Evolutionary conservation across 441 rosid genomes (phyloP), one percentile per base, ranked within the genome.

Genomic region (Gossypium aridum): DNA sequence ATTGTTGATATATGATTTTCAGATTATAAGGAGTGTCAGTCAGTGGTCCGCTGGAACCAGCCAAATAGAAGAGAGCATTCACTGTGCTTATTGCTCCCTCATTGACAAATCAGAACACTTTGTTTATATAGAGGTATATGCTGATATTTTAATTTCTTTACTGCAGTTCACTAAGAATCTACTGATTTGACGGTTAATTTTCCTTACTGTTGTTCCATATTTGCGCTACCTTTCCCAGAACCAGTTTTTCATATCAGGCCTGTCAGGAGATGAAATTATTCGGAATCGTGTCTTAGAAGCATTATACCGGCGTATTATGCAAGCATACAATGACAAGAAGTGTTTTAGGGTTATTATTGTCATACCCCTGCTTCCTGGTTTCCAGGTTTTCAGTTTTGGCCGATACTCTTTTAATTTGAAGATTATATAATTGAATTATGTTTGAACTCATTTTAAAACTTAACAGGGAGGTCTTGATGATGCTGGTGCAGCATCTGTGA

Each of bases 41-140:
- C 98, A 92, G 80, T 94, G 99, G 99, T 96, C 98, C 76, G 96
- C 98, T 64, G 99, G 99, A 85, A 94, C 98, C 72, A 89, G 98
- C 84, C 99, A 92, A 87, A 79, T 84, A 59, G 98, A 96, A 84
- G 98, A 94, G 77, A 94, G 98, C 85, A 88, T 96, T 81, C 99
- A 94, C 79, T 73, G 85, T 80, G 92, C 98, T 77, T 93, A 90
- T 77, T 83, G 89, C 75, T 89, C 97, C 81, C 94, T 94, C 60
- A 91, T 96, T 59, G 98, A 96, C 82, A 92, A 88, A 80, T 95
- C 98, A 34, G 96, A 96, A 74, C 97, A 96, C 78, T 92, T 94
- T 54, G 75, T 96, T 77, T 96, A 94, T 78, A 94, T 96, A 56
- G 98, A 96, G 99, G 99, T 96, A 91, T 77, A 64, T 49, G 16